Evolutionary conservation across 257 asterid species (phyloP), one percentile per base, ranked within the genome.

Genomic region (Capsicum pubescens): DNA sequence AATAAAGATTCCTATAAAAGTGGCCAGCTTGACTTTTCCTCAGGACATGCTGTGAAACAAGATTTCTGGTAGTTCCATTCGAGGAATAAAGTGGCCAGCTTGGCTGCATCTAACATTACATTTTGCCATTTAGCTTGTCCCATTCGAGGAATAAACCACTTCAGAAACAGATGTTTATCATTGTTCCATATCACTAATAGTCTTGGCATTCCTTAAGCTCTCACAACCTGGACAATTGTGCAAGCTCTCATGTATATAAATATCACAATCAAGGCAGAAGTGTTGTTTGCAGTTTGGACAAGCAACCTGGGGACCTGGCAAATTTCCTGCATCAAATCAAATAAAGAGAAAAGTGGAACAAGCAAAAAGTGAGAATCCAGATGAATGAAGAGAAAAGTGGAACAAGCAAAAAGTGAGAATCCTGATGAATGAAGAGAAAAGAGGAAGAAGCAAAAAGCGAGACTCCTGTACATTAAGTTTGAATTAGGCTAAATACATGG

Each of bases 141-240:
- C 17, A 4, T 72, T 71, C 11, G 50, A 72, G 11, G n/a, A 68
- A 67, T 3, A 35, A 67, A 67, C 72, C 72, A 66, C 74, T 35
- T 67, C 11, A 67, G 4, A 11, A 35, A 35, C 11, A 67, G 7
- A 67, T 44, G 35, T 67, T 67, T 67, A 14, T 68, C 87, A 89
- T 83, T 84, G 89, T 71, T 88, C 90, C 80, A 74, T 80, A 35
- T 82, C 66, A 16, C 46, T 80, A 5, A 79, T 86, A n/a, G 90
- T 39, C 79, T 89, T 84, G 12, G 95, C 88, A 68, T 91, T 94
- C 36, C 89, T 88, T 85, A 90, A 90, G 90, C 98, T 91, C 95
- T 96, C 98, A 81, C 99, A 94, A 59, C 99, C 98, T 1, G 98
- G 99, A 88, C 99, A 96, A 56, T 96, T 96, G 85, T 96, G 99